These are phyloP conservation scores for Pleurotus ostreatus DNA, from an alignment of 768 basidiomycete genomes.

Conservation along the genomic window DNA sequence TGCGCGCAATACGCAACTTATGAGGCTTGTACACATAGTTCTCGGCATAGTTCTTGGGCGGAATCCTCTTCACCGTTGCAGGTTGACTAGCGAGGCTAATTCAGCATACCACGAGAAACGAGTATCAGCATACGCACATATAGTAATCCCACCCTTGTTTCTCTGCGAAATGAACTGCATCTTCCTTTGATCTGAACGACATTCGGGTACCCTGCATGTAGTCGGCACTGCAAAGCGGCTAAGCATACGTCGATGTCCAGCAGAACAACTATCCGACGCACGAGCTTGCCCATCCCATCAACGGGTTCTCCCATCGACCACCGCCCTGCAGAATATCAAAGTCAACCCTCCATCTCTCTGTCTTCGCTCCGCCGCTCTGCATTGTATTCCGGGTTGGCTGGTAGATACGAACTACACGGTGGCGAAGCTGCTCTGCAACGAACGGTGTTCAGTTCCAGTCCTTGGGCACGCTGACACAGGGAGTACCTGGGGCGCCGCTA, in stretches of 20 bases:
- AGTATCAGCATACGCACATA: slow-evolving; percentile 49
- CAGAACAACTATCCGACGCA: slow-evolving; percentile 35
- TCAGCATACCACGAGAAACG: slow-evolving; percentile 1
- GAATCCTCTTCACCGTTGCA: slow-evolving; percentile 59
- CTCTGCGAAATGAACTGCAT: slow-evolving; percentile 93
- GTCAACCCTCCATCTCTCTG: slow-evolving; percentile 89
- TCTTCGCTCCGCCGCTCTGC: slow-evolving; percentile 87
- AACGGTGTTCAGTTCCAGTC: too few species aligned
- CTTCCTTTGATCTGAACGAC: slow-evolving; percentile 81
- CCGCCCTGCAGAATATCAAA: slow-evolving; percentile 88
- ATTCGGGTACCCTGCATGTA: slow-evolving; percentile 92
- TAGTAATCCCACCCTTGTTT: slow-evolving; percentile 98
- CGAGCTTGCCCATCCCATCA: slow-evolving; percentile 98
- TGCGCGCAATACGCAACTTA: slow-evolving; percentile 79
- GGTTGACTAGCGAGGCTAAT: slow-evolving; percentile 43
- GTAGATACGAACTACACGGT: slow-evolving; percentile 88
- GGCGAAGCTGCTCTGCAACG: slow-evolving; percentile 68
- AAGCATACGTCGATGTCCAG: not conserved
- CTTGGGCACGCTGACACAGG: not conserved
- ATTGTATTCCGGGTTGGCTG: slow-evolving; percentile 92
- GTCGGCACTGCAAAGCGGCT: slow-evolving; percentile 59
- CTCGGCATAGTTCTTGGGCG: slow-evolving; percentile 87
- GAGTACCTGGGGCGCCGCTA: slow-evolving; percentile 81
- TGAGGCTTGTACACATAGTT: slow-evolving; percentile 83
- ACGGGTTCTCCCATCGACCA: slow-evolving; percentile 95